Evolutionary conservation across 257 asterid species (phyloP).

Genomic region (Salvia hispanica): DNA sequence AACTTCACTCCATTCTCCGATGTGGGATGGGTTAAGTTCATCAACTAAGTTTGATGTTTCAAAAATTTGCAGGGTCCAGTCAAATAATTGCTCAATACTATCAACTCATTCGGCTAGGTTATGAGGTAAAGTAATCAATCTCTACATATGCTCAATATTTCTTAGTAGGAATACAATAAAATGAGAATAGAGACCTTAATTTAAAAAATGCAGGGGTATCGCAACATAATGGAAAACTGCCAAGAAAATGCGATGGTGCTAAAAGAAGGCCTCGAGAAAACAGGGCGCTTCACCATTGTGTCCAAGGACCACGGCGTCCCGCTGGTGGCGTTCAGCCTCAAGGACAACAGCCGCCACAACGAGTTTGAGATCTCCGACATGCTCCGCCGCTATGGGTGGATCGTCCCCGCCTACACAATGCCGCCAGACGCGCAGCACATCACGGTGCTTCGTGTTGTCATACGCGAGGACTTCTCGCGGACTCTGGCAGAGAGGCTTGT

Average conservation of each 20-base stretch:
- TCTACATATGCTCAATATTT: no score
- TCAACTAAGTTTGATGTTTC: no score
- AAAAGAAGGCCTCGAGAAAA: slow-evolving; percentile 54
- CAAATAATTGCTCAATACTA: slow-evolving; percentile 50
- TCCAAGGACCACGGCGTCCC: slow-evolving; percentile 79
- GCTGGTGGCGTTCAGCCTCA: slow-evolving; percentile 71
- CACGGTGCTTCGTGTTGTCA: slow-evolving; percentile 72
- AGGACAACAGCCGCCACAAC: slow-evolving; percentile 61
- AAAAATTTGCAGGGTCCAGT: slow-evolving; percentile 47
- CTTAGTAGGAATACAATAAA: no score
- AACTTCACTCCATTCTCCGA: no score
- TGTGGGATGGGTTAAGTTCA: no score
- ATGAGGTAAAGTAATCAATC: slow-evolving; percentile 46
- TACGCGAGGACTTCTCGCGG: slow-evolving; percentile 78
- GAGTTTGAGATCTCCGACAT: slow-evolving; percentile 74
- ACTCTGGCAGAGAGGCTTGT: slow-evolving; percentile 88
- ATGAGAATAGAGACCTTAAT: no score
- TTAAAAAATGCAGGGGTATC: slow-evolving; percentile 49
- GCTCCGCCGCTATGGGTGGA: slow-evolving; percentile 83
- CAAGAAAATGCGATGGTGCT: slow-evolving; percentile 62
- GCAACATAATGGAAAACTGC: slow-evolving; percentile 72
- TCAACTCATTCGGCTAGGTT: slow-evolving; percentile 72
- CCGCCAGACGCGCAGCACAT: slow-evolving; percentile 76
- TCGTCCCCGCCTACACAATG: slow-evolving; percentile 94
- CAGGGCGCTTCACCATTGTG: slow-evolving; percentile 59